Evolutionary conservation across 2,329 filamentous ascomycete species (phyloP), one percentile per base, ranked within the genome.

Genomic region (Exophiala sp.): DNA sequence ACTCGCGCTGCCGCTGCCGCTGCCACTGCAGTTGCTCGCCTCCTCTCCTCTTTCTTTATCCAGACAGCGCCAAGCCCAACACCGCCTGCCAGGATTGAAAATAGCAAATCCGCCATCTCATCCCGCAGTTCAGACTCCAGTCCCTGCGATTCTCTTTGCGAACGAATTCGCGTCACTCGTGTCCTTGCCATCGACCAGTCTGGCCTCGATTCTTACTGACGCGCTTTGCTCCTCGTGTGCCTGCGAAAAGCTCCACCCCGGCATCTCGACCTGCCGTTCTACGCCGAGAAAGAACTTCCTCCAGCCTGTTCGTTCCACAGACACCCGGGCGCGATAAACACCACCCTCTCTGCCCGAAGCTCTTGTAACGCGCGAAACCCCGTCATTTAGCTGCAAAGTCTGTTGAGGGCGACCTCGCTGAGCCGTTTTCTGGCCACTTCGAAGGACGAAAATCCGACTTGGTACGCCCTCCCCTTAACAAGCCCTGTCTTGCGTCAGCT

Each of bases 21-120:
- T n/a, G n/a, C n/a, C n/a, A n/a, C n/a, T 34, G 30, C 30, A 34
- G 34, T 37, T 18, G 34, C 34, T 45, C 42, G 42, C 42, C 19
- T 32, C 24, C 27, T 43, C 27, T 41, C 38, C 38, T 41, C 19
- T 43, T 32, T 45, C 47, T 34, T 24, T 45, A 16, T 40, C 29
- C 24, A 37, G 34, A 8, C 18, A 18, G 23, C 18, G 30, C 43
- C 32, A 42, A 47, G 44, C 23, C 23, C 14, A 21, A 48, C 50
- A 53, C 50, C 50, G 50, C 52, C 51, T 55, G 53, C 50, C 48
- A 53, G 54, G 54, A 53, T 56, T 53, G 48, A 52, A 55, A 55
- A 52, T 55, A 47, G 49, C 53, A 51, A 55, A 55, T 55, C 52
- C 48, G 42, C 42, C 48, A 41, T 43, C 40, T 14, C 50, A 46